Percentiles rank a stretch among this genome's conserved stretches.
Conservation (phyloP, 495 filamentous ascomycete species). For the Amniculicola lignicola region DNA sequence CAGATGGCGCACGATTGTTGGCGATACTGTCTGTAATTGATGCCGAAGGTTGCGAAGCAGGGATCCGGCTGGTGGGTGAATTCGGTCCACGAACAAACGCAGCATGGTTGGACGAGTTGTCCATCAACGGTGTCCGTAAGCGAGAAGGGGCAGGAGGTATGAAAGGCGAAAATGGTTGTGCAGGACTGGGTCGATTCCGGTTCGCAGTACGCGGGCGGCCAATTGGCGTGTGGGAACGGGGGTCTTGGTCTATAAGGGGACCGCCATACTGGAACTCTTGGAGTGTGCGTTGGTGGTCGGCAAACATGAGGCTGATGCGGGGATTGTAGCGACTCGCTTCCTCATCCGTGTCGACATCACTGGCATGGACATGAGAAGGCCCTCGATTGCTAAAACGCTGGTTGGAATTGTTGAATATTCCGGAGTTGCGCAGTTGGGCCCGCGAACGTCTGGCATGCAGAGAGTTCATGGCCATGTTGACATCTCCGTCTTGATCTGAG, state of each 20-base stretch:
- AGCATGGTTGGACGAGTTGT: slow-evolving; percentile 21
- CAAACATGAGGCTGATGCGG: slow-evolving; percentile 38
- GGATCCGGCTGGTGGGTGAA: slow-evolving; percentile 16
- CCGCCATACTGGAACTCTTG: slow-evolving; percentile 20
- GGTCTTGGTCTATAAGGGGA: slow-evolving; percentile 25
- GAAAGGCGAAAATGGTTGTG: slow-evolving; percentile 25
- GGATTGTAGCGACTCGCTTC: slow-evolving; percentile 33
- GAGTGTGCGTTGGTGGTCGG: slow-evolving; percentile 31
- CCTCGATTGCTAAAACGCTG: slow-evolving; percentile 23
- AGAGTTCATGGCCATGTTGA: slow-evolving; percentile 29
- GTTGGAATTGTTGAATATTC: slow-evolving; percentile 10
- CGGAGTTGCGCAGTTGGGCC: slow-evolving; percentile 24
- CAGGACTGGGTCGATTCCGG: slow-evolving; percentile 32
- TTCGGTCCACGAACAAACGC: slow-evolving; percentile 4
- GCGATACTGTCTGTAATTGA: too few relatives aligned
- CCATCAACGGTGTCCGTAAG: slow-evolving; percentile 25
- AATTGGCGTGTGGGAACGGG: slow-evolving; percentile 35
- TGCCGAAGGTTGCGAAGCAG: not conserved
- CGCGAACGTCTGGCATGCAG: slow-evolving; percentile 31
- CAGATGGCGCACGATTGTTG: slow-evolving; percentile 22
- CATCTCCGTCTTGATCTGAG: slow-evolving; percentile 36
- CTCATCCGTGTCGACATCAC: slow-evolving; percentile 34
- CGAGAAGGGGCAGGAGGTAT: slow-evolving; percentile 20
- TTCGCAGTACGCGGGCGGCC: slow-evolving; percentile 36
- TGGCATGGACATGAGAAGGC: slow-evolving; percentile 16